phyloP scores from a whole-genome alignment of 2,329 filamentous ascomycete species.

The Aureobasidium sp. region DNA sequence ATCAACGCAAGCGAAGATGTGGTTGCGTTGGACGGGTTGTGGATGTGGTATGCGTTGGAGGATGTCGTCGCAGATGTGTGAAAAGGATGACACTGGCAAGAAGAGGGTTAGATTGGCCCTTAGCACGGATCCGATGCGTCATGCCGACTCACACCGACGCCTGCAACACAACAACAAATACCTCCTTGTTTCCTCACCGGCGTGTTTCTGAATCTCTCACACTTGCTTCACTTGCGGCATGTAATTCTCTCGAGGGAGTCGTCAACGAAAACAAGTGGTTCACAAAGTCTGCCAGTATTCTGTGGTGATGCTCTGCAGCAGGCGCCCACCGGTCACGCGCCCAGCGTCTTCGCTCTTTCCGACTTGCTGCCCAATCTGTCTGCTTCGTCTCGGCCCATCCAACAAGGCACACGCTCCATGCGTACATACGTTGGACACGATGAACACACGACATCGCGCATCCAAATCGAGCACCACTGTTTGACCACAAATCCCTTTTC shows the following conservation, averaged over 20 bases:
- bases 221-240: neutral
- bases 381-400: neutral
- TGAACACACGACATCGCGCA: neutral
- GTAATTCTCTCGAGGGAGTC: too few species aligned
- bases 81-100: slow-evolving; percentile 12
- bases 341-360: neutral
- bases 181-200: neutral
- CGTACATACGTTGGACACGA: neutral
- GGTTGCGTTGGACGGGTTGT: slow-evolving; percentile 13
- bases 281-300: neutral
- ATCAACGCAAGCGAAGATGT: neutral
- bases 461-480: neutral
- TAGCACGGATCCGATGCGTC: slow-evolving; percentile 5
- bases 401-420: neutral
- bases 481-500: neutral
- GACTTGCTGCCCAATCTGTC: slow-evolving; percentile 7
- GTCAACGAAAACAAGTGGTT: too few species aligned
- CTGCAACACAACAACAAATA: slow-evolving; percentile 11
- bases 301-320: neutral
- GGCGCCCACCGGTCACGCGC: neutral
- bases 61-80: slow-evolving; percentile 13
- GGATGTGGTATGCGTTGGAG: slow-evolving; percentile 22
- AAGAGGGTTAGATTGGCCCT: slow-evolving; percentile 9
- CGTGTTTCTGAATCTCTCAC: neutral
- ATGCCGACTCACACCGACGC: slow-evolving; percentile 11